Evolutionary conservation across 2,329 filamentous ascomycete species (phyloP).

Genomic region (Pseudocercospora eumusae): DNA sequence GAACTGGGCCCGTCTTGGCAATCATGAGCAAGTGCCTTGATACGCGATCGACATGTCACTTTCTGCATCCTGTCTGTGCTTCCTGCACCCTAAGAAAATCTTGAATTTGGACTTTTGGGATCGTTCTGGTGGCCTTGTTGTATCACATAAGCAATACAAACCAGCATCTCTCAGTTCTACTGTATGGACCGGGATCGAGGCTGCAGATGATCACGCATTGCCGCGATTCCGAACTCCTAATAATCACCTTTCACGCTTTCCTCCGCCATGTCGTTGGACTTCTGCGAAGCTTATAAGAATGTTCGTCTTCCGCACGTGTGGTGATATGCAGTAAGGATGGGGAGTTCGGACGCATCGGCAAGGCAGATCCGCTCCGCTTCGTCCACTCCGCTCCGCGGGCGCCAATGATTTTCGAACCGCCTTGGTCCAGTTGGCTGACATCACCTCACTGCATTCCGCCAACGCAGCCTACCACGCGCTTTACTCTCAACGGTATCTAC

Average conservation of each 20-base stretch:
- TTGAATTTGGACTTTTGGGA: no score
- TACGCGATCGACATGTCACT: no score
- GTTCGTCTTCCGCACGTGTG: not conserved
- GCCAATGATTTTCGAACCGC: not conserved
- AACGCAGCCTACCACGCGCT: not conserved
- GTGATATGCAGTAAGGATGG: not conserved
- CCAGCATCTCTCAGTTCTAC: not conserved
- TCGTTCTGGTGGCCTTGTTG: not conserved
- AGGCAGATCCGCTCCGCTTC: not conserved
- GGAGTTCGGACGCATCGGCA: slow-evolving; percentile 2
- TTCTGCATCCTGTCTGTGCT: no score
- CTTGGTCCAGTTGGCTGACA: slow-evolving; percentile 8
- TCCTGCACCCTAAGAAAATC: no score
- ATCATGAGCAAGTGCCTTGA: no score
- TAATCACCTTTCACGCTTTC: not conserved
- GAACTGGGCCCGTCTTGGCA: no score
- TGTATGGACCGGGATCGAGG: not conserved
- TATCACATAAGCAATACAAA: not conserved
- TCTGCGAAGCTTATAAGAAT: not conserved
- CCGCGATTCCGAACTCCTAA: not conserved
- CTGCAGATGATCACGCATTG: not conserved
- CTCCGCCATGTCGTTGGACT: not conserved
- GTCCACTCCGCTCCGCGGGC: slow-evolving; percentile 2
- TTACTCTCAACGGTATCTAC: not conserved
- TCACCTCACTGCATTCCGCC: slow-evolving; percentile 8